A percentile compares a stretch with the other conserved stretches of the same genome.
Conservation (phyloP, 108 stramenopile genomes). For the Bacterosira constricta region DNA sequence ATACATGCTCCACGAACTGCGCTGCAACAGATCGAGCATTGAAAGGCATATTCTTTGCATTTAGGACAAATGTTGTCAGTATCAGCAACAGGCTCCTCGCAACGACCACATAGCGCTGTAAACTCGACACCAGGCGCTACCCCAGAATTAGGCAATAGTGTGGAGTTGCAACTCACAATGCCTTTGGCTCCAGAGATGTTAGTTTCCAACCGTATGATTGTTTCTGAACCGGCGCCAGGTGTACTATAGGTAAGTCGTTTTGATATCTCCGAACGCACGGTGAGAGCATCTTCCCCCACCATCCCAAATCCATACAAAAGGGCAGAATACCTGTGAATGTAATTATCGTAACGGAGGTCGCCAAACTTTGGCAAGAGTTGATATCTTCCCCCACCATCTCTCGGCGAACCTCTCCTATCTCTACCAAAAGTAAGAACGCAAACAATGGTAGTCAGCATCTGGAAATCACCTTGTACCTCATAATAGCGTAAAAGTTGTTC, state of each 20-base stretch:
- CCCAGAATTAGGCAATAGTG: constrained; percentile 13
- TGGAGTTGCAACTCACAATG: neutral
- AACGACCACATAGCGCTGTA: constrained; percentile 55
- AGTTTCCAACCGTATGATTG: constrained; percentile 7
- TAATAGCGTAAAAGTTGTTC: constrained; percentile 66
- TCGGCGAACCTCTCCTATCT: constrained; percentile 39
- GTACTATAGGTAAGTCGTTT: constrained; percentile 62
- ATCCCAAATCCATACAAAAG: constrained; percentile 77
- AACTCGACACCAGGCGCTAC: constrained; percentile 52
- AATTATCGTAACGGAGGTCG: constrained; percentile 65
- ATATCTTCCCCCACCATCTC: constrained; percentile 5
- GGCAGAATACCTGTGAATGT: constrained; percentile 65
- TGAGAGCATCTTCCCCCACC: too few relatives aligned
- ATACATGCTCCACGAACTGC: constrained; percentile 76
- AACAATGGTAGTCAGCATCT: constrained; percentile 81
- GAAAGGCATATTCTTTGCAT: constrained; percentile 71
- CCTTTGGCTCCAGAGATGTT: neutral
- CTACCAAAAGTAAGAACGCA: constrained; percentile 64
- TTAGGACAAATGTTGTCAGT: constrained; percentile 52
- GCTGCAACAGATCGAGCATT: constrained; percentile 75
- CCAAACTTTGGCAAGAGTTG: constrained; percentile 56
- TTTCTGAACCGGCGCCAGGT: constrained; percentile 30
- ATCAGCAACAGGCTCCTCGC: constrained; percentile 46
- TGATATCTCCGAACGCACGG: constrained; percentile 63
- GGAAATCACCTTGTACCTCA: constrained; percentile 71